phyloP scores from a whole-genome alignment of 768 basidiomycete genomes.

The Rhodosporidiobolus sp. region DNA sequence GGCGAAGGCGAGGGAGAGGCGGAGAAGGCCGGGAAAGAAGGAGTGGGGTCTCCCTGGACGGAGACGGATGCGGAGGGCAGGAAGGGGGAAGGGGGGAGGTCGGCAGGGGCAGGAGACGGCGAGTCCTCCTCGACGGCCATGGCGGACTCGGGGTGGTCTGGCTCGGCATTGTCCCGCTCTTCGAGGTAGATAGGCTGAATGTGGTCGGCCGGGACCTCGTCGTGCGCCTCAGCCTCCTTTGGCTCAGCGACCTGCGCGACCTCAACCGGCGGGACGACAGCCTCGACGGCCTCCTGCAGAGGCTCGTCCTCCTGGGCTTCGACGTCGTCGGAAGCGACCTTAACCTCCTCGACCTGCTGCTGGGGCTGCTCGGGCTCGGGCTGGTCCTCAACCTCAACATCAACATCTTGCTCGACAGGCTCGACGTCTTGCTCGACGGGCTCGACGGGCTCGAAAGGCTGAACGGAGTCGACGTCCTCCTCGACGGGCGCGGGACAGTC shows the following conservation, averaged over 20 bases:
- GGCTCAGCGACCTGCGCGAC: too few relatives aligned
- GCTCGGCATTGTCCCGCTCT: too few relatives aligned
- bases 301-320: not conserved
- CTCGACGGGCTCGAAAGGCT: too few relatives aligned
- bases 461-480: too few relatives aligned
- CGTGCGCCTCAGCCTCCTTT: too few relatives aligned
- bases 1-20: not conserved
- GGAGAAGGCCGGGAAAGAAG: not conserved
- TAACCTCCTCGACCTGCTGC: not conserved
- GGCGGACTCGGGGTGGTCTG: too few relatives aligned
- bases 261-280: too few relatives aligned
- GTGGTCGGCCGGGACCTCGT: too few relatives aligned
- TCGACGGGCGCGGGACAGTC: too few relatives aligned
- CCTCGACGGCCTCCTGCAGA: not conserved
- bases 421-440: too few relatives aligned
- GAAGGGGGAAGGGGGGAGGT: not conserved
- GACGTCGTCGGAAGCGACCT: not conserved
- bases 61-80: not conserved
- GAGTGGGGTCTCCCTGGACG: not conserved
- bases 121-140: not conserved
- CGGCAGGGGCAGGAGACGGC: not conserved
- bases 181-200: too few relatives aligned
- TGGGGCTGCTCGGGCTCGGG: too few relatives aligned
- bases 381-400: not conserved
- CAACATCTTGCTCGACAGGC: not conserved